phyloP scores from a whole-genome alignment of 1,284 basidiomycete species.

The Marasmius oreades region DNA sequence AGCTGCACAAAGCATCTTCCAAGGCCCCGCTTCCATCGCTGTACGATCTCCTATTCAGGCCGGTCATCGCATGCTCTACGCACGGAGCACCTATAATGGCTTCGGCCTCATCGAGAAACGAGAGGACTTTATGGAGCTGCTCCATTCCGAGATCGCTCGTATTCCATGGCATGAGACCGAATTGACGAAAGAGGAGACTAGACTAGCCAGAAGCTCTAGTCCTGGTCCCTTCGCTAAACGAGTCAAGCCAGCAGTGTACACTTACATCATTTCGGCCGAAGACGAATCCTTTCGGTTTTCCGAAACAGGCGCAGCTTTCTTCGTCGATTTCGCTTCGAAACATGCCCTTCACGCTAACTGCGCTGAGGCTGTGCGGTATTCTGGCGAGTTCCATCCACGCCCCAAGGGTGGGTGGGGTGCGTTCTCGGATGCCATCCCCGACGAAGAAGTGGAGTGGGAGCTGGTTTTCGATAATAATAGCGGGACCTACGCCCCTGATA shows the following conservation, averaged over 20 bases:
- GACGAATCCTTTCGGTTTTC: constrained; percentile 75
- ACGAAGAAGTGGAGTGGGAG: constrained; percentile 62
- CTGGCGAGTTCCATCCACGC: constrained; percentile 76
- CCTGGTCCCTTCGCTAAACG: constrained; percentile 35
- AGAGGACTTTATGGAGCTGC: constrained; percentile 45
- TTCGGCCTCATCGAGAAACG: constrained; percentile 54
- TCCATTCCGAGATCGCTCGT: constrained; percentile 39
- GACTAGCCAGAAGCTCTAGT: background rate
- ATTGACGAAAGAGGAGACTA: constrained; percentile 1
- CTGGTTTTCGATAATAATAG: constrained; percentile 76
- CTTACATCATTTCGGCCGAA: constrained; percentile 67
- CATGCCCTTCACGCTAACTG: constrained; percentile 58
- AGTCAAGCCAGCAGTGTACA: constrained; percentile 76
- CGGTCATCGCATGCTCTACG: constrained; percentile 72
- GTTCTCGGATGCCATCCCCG: constrained; percentile 51
- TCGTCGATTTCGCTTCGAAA: constrained; percentile 79
- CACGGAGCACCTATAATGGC: constrained; percentile 56
- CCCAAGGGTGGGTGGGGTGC: constrained; percentile 64
- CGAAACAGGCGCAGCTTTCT: constrained; percentile 77
- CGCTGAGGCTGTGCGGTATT: constrained; percentile 56
- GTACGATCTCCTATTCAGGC: constrained; percentile 66
- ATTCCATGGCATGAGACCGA: constrained; percentile 8
- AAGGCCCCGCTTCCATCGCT: constrained; percentile 53
- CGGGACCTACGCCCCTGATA: constrained; percentile 71
- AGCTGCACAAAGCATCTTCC: constrained; percentile 68